Evolutionary conservation across 2,329 filamentous ascomycete species (phyloP), one percentile per base, ranked within the genome.

Genomic region (Ceratocystis eucalypticola): DNA sequence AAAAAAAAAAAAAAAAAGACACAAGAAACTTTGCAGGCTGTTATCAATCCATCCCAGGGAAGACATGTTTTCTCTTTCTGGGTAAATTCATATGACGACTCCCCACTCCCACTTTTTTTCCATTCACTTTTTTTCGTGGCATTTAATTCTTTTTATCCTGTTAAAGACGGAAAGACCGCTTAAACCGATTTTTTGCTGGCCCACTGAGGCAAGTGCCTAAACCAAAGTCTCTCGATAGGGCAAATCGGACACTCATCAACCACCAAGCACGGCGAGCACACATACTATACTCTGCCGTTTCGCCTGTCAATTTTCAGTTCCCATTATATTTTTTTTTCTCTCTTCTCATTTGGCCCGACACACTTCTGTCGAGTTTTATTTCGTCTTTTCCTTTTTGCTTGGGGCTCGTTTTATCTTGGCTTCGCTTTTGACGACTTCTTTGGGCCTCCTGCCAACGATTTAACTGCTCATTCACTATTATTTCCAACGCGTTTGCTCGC

Each of bases 351-450:
- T 41, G 37, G 37, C 10, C 50, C 45, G 5, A 22, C 45, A 48
- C 7, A 7, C 30, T 4, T 25, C n/a, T 12, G 41, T 30, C 20
- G 3, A 17, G 20, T 64, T 64, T 5, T 30, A 25, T 20, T 48
- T 62, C 57, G 44, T 50, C n/a, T 61, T 46, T 45, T 65, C 17
- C 12, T n/a, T 59, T 59, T 65, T 62, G 10, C 37, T 41, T 41
- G 10, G 37, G 37, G 10, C 37, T 41, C 37, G 12, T 41, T 41
- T 15, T 41, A 15, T 46, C 50, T 20, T 53, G 28, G 22, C n/a
- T 50, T 33, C 44, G 30, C 17, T 12, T 53, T 64, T 25, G 17
- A 37, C 33, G 10, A 17, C 45, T 50, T 59, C 55, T n/a, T 15
- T 59, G 20, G 3, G 46, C 15, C 46, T 17, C 15, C 46, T 22